Base-by-base conservation (phyloP, 225 moss, liverwort and hornwort genomes). In the Lunularia cruciata region DNA sequence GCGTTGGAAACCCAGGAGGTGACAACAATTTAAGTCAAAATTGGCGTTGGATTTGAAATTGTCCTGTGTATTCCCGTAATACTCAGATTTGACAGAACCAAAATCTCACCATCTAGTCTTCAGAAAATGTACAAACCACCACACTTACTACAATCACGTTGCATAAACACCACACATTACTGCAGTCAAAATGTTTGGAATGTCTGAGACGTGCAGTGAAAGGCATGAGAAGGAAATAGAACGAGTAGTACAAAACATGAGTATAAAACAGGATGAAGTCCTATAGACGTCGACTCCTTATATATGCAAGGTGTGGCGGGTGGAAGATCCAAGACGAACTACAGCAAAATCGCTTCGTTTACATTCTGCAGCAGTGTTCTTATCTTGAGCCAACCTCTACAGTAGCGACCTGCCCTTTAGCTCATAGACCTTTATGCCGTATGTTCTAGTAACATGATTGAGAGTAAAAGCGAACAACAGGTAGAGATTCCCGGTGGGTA, bases 321-420 rank as follows among this genome's bases (percentile, higher is more conserved):
- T 54, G 54, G 27, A 54, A 27, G 54, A 54, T 27, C 54, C 54
- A 54, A 54, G 51, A 51, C 51, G 51, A 22, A 51, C 19, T 54
- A 54, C 26, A 54, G 54, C 2, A 20, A 6, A 51, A 32, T 32
- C 14, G 5, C n/a, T n/a, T 14, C 16, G 33, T 32, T 15, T 57
- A 57, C 56, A 57, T 57, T 57, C 56, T 57, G 56, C 56, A 3
- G 15, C 56, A 33, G 56, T 57, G 56, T 57, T 57, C 15, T 57
- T 33, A 32, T 57, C 56, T 57, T 57, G 23, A 31, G 13, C 56
- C 55, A 15, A 7, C 32, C 30, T 31, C 31, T 2, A 5, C 54
- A 9, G 26, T 25, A 54, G 56, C 56, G 26, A 57, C 33, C 30
- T 32, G 56, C 7, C 27, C 20, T 56, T 31, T 16, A 31, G 5